Conservation (phyloP, 768 basidiomycete genomes). For the Paxillus rubicundulus region DNA sequence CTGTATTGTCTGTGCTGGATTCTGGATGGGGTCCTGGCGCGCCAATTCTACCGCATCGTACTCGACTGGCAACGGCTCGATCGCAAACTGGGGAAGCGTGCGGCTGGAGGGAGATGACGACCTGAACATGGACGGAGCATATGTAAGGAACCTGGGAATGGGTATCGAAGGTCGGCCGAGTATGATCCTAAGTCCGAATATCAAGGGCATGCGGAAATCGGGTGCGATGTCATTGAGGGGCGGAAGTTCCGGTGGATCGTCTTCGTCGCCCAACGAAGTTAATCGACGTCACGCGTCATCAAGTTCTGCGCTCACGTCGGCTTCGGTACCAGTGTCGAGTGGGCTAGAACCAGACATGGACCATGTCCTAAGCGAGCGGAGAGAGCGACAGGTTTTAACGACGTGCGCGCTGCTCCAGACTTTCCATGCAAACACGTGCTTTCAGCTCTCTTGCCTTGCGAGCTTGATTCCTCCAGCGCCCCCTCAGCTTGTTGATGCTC, state of each 20-base stretch:
- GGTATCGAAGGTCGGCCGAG: constrained; percentile 67
- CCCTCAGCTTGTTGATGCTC: not conserved
- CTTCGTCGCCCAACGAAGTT: constrained; percentile 34
- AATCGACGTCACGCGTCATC: constrained; percentile 34
- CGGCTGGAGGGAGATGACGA: constrained; percentile 69
- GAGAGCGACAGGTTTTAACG: constrained; percentile 38
- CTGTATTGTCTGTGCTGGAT: constrained; percentile 74
- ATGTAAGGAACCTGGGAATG: constrained; percentile 60
- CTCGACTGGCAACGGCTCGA: constrained; percentile 45
- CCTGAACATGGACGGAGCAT: constrained; percentile 38
- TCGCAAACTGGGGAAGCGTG: constrained; percentile 53
- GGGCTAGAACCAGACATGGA: constrained; percentile 9
- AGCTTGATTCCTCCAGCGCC: constrained; percentile 21
- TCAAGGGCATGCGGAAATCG: constrained; percentile 40
- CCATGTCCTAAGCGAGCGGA: constrained; percentile 22
- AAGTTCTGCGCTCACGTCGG: constrained; percentile 21
- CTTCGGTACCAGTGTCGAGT: constrained; percentile 30
- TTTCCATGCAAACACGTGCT: constrained; percentile 63
- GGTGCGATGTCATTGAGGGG: constrained; percentile 49
- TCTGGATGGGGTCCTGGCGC: constrained; percentile 75
- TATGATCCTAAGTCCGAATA: constrained; percentile 21
- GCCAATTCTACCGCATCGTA: constrained; percentile 47
- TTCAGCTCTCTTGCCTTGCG: constrained; percentile 50
- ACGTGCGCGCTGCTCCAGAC: constrained; percentile 64
- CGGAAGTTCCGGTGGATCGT: constrained; percentile 36